Evolutionary conservation across 768 basidiomycete genomes (phyloP).

Genomic region (Boletus bicolor): DNA sequence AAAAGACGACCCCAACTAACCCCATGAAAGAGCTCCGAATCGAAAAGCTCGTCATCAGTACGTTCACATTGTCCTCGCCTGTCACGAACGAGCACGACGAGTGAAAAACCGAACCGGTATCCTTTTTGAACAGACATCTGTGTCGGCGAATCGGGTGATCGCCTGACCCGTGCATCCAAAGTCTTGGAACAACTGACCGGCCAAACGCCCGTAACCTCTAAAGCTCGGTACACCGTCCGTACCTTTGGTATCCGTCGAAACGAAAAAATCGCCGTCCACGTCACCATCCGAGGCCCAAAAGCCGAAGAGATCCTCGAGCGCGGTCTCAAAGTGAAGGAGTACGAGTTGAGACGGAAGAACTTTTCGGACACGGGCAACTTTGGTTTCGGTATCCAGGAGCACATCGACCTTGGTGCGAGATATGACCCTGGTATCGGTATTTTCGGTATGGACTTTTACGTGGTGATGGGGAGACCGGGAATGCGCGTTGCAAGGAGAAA

Average conservation of each 20-base stretch:
- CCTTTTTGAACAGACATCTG: conserved; percentile 76
- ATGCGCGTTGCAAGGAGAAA: conserved; percentile 88
- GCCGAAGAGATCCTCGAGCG: conserved; percentile 99
- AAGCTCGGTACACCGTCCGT: conserved; percentile 99
- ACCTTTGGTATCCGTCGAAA: conserved; percentile 99
- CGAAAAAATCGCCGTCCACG: conserved; percentile 99
- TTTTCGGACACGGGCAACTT: conserved; percentile 99
- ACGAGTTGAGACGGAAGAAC: conserved; percentile 95
- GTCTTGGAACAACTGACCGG: conserved; percentile 99
- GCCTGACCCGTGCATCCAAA: conserved; percentile 97
- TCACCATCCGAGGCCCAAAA: conserved; percentile 98
- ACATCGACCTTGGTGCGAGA: conserved; percentile 97
- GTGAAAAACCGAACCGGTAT: not conserved
- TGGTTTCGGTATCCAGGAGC: conserved; percentile 98
- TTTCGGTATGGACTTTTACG: conserved; percentile 99
- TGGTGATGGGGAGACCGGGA: conserved; percentile 96
- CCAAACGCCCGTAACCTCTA: conserved; percentile 98
- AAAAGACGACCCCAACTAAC: conserved; percentile 86
- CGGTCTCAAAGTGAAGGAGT: conserved; percentile 99
- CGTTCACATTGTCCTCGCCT: conserved; percentile 35
- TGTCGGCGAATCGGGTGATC: conserved; percentile 99
- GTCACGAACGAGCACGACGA: not conserved
- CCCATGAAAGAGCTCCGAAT: conserved; percentile 95
- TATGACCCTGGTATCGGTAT: conserved; percentile 99
- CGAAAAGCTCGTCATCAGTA: conserved; percentile 99